Evolutionary conservation across 2,329 filamentous ascomycete genomes (phyloP).

Genomic region (Aspergillus sp.): DNA sequence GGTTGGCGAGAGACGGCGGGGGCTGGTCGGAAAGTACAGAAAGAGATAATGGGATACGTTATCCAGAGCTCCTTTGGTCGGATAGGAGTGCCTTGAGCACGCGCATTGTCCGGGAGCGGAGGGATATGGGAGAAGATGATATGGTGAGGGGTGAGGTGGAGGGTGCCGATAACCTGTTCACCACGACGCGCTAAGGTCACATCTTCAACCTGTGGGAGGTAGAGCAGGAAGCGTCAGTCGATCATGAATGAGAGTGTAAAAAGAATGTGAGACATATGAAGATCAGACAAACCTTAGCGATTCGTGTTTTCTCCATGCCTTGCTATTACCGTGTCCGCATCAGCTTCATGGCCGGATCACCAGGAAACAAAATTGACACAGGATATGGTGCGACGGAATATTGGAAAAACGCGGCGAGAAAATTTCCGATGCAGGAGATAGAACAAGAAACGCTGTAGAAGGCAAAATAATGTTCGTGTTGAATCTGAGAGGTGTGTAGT

Average conservation of each 20-base stretch:
- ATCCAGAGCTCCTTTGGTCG: slow-evolving; percentile 78
- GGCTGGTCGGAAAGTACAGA: slow-evolving; percentile 74
- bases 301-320: slow-evolving; percentile 45
- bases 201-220: slow-evolving; percentile 46
- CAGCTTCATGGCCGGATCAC: slow-evolving; percentile 28
- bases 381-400: background rate
- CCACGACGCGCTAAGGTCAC: slow-evolving; percentile 59
- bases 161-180: slow-evolving; percentile 55
- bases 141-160: slow-evolving; percentile 63
- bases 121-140: slow-evolving; percentile 62
- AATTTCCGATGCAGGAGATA: background rate
- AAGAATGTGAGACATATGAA: background rate
- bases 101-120: slow-evolving; percentile 35
- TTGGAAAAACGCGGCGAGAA: background rate
- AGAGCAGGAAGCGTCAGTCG: slow-evolving; percentile 3
- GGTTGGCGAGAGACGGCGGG: slow-evolving; percentile 66
- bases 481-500: background rate
- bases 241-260: background rate
- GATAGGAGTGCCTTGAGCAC: slow-evolving; percentile 39
- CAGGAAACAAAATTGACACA: background rate
- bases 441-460: background rate
- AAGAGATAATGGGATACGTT: slow-evolving; percentile 85
- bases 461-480: background rate
- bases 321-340: slow-evolving; percentile 29
- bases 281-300: slow-evolving; percentile 37